A percentile compares a stretch with the other conserved stretches of the same genome.
phyloP scores from a whole-genome alignment of 1,284 basidiomycete genomes.

The Melampsora abietis-canadensis region DNA sequence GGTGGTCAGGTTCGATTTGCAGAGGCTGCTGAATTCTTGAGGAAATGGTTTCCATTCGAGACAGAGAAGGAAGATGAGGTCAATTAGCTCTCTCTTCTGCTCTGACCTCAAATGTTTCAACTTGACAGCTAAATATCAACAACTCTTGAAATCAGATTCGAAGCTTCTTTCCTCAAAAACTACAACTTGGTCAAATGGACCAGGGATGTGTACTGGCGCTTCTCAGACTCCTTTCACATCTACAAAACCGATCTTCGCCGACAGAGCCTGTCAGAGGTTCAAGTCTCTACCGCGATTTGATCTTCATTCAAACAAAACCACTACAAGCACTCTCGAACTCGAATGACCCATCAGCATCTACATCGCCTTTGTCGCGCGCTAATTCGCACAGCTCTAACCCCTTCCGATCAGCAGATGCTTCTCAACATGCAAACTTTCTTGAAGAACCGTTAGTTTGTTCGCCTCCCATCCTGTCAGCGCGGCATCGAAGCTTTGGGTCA shows the following conservation, averaged over 20 bases:
- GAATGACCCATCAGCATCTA: not conserved
- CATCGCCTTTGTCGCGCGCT: not conserved
- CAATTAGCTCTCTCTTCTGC: not conserved
- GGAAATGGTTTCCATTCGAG: slow-evolving; percentile 28
- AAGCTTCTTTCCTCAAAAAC: slow-evolving; percentile 38
- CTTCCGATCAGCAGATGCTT: not conserved
- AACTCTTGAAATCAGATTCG: slow-evolving; percentile 17
- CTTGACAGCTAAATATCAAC: not conserved
- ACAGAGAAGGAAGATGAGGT: slow-evolving; percentile 32
- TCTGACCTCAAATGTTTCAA: not conserved
- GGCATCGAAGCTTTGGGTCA: slow-evolving; percentile 1
- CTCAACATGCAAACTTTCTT: not conserved
- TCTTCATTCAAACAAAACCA: slow-evolving; percentile 32
- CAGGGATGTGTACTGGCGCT: slow-evolving; percentile 28
- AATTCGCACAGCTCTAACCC: slow-evolving; percentile 5
- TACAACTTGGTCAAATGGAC: slow-evolving; percentile 38
- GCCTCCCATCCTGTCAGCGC: not conserved
- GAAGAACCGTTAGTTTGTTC: not conserved
- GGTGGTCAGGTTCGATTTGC: slow-evolving; percentile 20
- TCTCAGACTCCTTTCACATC: slow-evolving; percentile 19
- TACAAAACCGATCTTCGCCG: slow-evolving; percentile 2
- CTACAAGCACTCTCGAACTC: slow-evolving; percentile 13
- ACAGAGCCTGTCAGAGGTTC: not conserved
- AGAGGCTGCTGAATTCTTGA: slow-evolving; percentile 32
- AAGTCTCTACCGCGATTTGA: slow-evolving; percentile 14